Evolutionary conservation across 1,139 yeast genomes (phyloP).

Genomic region (Sugiyamaella pinicola): DNA sequence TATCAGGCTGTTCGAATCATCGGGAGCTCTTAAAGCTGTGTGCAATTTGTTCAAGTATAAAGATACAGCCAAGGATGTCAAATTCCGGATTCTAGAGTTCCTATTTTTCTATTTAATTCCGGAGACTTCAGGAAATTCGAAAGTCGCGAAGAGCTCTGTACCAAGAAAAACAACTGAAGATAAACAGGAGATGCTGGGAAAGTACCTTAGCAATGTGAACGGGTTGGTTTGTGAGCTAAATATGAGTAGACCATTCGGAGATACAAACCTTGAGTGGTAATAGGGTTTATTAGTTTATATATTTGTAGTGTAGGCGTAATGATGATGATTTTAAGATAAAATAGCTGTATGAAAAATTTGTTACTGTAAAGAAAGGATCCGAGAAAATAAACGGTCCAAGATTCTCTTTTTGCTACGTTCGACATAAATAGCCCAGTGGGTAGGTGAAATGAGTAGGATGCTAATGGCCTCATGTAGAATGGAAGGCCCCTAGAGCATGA

Average conservation of each 20-base stretch:
- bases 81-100: conserved; percentile 68
- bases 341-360: too few species aligned
- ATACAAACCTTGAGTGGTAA: conserved; percentile 50
- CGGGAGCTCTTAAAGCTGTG: conserved; percentile 59
- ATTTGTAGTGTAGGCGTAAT: conserved; percentile 1
- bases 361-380: background rate
- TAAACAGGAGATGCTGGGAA: conserved; percentile 57
- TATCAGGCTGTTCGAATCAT: conserved; percentile 60
- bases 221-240: conserved; percentile 51
- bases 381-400: too few species aligned
- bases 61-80: conserved; percentile 44
- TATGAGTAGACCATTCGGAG: conserved; percentile 53
- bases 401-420: too few species aligned
- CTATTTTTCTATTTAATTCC: conserved; percentile 70
- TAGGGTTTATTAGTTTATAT: background rate
- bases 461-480: too few species aligned
- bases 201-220: conserved; percentile 50
- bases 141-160: conserved; percentile 21
- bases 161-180: conserved; percentile 51
- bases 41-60: conserved; percentile 49
- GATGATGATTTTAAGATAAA: too few species aligned
- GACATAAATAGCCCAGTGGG: too few species aligned
- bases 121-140: conserved; percentile 47
- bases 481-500: too few species aligned
- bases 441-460: too few species aligned